phyloP scores from a whole-genome alignment of 2,329 filamentous ascomycete species.

The Paramyrothecium roridum region DNA sequence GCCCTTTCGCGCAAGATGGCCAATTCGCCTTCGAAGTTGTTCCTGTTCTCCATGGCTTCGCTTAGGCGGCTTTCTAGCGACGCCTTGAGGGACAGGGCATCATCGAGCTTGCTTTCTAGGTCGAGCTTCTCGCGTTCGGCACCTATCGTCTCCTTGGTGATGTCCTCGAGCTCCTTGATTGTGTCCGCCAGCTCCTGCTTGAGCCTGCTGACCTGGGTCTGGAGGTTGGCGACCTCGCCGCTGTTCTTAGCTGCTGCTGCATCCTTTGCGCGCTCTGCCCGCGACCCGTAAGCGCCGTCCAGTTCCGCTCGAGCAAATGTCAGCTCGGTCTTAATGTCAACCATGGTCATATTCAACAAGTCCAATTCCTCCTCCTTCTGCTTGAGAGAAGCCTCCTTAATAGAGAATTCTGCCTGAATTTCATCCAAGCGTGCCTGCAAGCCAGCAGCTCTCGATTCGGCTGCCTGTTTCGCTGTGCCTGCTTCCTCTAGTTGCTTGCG shows the following conservation, averaged over 20 bases:
- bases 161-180: constrained; percentile 49
- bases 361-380: constrained; percentile 50
- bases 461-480: not conserved
- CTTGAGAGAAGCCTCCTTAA: constrained; percentile 40
- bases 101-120: constrained; percentile 34
- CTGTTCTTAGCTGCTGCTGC: constrained; percentile 51
- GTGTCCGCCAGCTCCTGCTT: constrained; percentile 48
- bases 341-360: constrained; percentile 46
- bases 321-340: constrained; percentile 60
- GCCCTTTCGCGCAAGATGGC: constrained; percentile 19
- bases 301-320: constrained; percentile 60
- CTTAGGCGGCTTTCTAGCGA: constrained; percentile 16
- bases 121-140: constrained; percentile 47
- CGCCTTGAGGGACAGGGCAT: constrained; percentile 11
- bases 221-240: constrained; percentile 41
- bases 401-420: constrained; percentile 10
- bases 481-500: not conserved
- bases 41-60: not conserved
- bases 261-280: constrained; percentile 56
- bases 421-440: constrained; percentile 12
- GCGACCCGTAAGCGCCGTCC: constrained; percentile 58
- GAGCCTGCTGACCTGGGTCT: constrained; percentile 46
- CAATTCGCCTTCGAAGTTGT: constrained; percentile 27
- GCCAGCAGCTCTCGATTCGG: not conserved
- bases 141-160: constrained; percentile 48